phyloP scores from a whole-genome alignment of 768 basidiomycete genomes.

The Suillus paluster region DNA sequence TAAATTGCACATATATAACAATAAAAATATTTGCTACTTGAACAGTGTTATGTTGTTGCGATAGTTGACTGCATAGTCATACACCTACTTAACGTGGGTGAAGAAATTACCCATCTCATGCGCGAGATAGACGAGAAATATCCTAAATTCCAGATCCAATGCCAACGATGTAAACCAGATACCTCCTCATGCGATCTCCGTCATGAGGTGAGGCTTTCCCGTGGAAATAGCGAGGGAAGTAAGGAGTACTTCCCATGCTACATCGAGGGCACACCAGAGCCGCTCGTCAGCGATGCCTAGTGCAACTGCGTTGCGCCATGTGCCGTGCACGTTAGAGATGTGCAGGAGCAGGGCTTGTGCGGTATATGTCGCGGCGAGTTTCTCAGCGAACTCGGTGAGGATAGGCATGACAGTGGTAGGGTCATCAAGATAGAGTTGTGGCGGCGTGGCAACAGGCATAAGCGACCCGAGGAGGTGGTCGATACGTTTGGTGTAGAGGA shows the following conservation, averaged over 20 bases:
- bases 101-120: conserved; percentile 4
- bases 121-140: conserved; percentile 10
- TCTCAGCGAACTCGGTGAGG: conserved; percentile 21
- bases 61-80: conserved; percentile 24
- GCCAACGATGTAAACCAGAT: not conserved
- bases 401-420: conserved; percentile 20
- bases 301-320: conserved; percentile 56
- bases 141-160: conserved; percentile 18
- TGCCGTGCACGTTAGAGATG: conserved; percentile 43
- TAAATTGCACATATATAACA: conserved; percentile 25
- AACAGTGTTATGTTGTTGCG: conserved; percentile 3
- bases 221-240: conserved; percentile 41
- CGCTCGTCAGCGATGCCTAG: conserved; percentile 53
- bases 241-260: conserved; percentile 54
- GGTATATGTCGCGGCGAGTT: conserved; percentile 18
- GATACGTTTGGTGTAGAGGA: conserved; percentile 71
- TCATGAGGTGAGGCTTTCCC: conserved; percentile 21
- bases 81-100: conserved; percentile 19
- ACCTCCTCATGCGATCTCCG: not conserved
- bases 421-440: conserved; percentile 26
- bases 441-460: conserved; percentile 50
- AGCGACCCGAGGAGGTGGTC: conserved; percentile 62
- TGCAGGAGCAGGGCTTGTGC: conserved; percentile 39
- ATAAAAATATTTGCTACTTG: conserved; percentile 15
- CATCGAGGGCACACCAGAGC: conserved; percentile 52